A percentile compares a stretch with the other conserved stretches of the same genome.
Conservation (phyloP, 2,329 filamentous ascomycete genomes). For the Tolypocladium tropicale region DNA sequence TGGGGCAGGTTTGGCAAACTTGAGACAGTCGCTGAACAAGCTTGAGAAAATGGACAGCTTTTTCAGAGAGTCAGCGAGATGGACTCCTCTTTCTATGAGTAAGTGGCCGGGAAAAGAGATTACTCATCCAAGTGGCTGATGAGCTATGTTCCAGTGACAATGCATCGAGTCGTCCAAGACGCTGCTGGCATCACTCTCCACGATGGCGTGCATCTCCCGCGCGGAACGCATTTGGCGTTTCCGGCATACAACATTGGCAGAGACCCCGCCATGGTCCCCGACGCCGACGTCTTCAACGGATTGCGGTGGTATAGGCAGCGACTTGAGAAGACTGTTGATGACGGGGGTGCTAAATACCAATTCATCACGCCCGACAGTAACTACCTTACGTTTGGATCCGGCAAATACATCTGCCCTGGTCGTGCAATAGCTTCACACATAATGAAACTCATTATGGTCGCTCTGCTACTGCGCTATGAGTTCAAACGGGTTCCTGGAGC, state of each 20-base stretch:
- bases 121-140: not conserved
- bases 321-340: not conserved
- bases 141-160: not conserved
- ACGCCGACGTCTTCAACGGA: not conserved
- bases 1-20: not conserved
- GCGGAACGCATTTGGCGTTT: constrained; percentile 1
- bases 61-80: not conserved
- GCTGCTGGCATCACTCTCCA: constrained; percentile 3
- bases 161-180: constrained; percentile 4
- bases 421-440: not conserved
- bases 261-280: not conserved
- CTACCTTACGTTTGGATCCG: not conserved
- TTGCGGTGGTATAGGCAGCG: not conserved
- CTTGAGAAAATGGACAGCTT: not conserved
- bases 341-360: not conserved
- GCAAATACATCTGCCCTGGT: not conserved
- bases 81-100: not conserved
- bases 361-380: not conserved
- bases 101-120: no score
- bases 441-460: not conserved
- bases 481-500: not conserved
- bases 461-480: not conserved
- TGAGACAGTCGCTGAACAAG: not conserved
- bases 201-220: constrained; percentile 4
- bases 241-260: not conserved